Evolutionary conservation across 1,284 basidiomycete genomes (phyloP).

Genomic region (Melampsora larici-populina): DNA sequence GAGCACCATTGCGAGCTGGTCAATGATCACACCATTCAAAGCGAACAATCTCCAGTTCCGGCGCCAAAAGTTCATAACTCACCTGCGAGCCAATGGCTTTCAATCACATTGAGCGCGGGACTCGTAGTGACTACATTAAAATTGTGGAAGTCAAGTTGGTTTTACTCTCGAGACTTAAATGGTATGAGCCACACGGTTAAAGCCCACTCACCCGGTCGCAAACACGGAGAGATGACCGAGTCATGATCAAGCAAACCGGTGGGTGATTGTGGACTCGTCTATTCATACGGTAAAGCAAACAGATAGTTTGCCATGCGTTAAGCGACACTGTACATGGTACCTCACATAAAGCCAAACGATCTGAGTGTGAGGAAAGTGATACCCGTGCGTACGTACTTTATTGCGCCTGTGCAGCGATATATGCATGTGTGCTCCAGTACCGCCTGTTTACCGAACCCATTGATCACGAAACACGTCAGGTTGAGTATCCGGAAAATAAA

Average conservation of each 20-base stretch:
- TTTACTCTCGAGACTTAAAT: too few relatives aligned
- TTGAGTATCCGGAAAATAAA: background rate
- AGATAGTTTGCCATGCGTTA: background rate
- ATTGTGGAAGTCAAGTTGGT: too few relatives aligned
- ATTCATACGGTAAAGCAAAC: background rate
- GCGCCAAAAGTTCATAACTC: background rate
- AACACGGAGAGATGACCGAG: background rate
- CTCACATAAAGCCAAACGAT: background rate
- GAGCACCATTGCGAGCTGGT: background rate
- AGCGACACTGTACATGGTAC: too few relatives aligned
- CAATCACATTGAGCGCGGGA: conserved; percentile 24
- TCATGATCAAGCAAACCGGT: background rate
- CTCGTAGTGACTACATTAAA: background rate
- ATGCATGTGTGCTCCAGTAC: conserved; percentile 32
- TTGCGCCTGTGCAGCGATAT: conserved; percentile 32
- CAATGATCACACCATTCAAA: background rate
- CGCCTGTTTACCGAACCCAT: conserved; percentile 2
- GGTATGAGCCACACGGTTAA: background rate
- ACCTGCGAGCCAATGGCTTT: conserved; percentile 42
- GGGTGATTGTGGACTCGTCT: background rate
- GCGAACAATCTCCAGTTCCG: background rate
- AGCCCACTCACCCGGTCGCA: background rate
- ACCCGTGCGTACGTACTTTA: background rate
- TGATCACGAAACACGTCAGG: background rate
- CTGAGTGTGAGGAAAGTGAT: too few relatives aligned